These are phyloP conservation scores for Talaromyces adpressus DNA, from an alignment of 495 filamentous ascomycete genomes.

Conservation along the genomic window DNA sequence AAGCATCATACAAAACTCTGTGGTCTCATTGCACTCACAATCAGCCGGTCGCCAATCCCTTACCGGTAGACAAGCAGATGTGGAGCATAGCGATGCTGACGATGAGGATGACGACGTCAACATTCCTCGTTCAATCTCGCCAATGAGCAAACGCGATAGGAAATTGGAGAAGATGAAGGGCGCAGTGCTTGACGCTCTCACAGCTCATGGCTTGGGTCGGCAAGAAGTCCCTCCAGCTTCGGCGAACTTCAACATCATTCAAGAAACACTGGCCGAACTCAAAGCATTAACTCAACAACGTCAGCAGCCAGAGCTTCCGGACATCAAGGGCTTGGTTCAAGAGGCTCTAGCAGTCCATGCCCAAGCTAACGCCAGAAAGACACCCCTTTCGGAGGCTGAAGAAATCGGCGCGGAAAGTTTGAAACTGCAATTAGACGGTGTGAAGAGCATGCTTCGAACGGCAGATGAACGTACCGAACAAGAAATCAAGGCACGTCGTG, in stretches of 20 bases:
- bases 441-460: slow-evolving; percentile 47
- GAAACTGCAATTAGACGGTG: slow-evolving; percentile 45
- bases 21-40: slow-evolving; percentile 44
- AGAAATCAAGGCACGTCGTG: slow-evolving; percentile 58
- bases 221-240: slow-evolving; percentile 24
- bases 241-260: slow-evolving; percentile 43
- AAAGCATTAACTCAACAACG: slow-evolving; percentile 30
- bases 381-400: slow-evolving; percentile 37
- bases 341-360: slow-evolving; percentile 20
- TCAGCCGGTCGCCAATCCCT: slow-evolving; percentile 30
- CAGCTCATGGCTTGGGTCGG: slow-evolving; percentile 39
- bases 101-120: slow-evolving; percentile 71
- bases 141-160: slow-evolving; percentile 61
- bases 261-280: slow-evolving; percentile 52
- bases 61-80: slow-evolving; percentile 55
- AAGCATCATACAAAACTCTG: slow-evolving; percentile 60
- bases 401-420: slow-evolving; percentile 43
- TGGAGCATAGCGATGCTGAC: slow-evolving; percentile 82
- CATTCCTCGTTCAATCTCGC: slow-evolving; percentile 45
- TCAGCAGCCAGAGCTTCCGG: slow-evolving; percentile 1
- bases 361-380: slow-evolving; percentile 32
- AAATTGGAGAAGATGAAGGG: slow-evolving; percentile 77
- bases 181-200: slow-evolving; percentile 73
- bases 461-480: slow-evolving; percentile 46
- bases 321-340: slow-evolving; percentile 19